Conservation (phyloP, 2,329 filamentous ascomycete genomes). For the Colletotrichum brevisporum region DNA sequence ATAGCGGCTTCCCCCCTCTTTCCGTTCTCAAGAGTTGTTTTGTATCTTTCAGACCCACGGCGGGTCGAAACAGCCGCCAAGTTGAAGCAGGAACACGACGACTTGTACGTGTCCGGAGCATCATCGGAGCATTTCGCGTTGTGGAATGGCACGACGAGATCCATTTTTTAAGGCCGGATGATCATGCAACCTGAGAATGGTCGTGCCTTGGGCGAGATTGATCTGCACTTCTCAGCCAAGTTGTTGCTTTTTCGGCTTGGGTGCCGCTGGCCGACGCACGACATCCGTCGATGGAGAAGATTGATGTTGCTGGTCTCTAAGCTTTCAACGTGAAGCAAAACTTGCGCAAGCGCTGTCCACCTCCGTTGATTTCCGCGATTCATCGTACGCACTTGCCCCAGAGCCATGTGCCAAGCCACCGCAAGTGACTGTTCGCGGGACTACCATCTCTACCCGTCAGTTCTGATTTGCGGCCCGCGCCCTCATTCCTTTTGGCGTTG, state of each 20-base stretch:
- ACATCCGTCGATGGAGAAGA: constrained; percentile 11
- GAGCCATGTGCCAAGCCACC: neutral
- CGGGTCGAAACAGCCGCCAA: constrained; percentile 19
- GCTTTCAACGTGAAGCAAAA: constrained; percentile 24
- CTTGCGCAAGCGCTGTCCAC: constrained; percentile 24
- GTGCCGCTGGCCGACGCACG: constrained; percentile 13
- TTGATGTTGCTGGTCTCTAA: constrained; percentile 6
- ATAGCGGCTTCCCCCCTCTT: neutral
- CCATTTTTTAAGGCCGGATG: constrained; percentile 36
- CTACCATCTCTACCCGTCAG: neutral
- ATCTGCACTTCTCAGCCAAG: constrained; percentile 11
- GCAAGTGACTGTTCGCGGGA: neutral
- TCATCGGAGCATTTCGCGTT: constrained; percentile 20
- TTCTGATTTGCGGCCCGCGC: neutral
- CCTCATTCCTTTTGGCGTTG: neutral
- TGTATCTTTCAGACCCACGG: constrained; percentile 1
- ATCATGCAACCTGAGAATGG: constrained; percentile 35
- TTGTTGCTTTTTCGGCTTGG: neutral
- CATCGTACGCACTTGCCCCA: constrained; percentile 7
- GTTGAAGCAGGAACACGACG: constrained; percentile 20
- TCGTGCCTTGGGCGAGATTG: constrained; percentile 27
- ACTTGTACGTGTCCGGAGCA: constrained; percentile 23
- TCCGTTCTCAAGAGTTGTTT: neutral
- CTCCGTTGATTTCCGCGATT: constrained; percentile 17
- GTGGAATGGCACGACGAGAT: constrained; percentile 30